These are phyloP conservation scores for Trametes coccinea DNA, from an alignment of 768 basidiomycete genomes.

Conservation along the genomic window DNA sequence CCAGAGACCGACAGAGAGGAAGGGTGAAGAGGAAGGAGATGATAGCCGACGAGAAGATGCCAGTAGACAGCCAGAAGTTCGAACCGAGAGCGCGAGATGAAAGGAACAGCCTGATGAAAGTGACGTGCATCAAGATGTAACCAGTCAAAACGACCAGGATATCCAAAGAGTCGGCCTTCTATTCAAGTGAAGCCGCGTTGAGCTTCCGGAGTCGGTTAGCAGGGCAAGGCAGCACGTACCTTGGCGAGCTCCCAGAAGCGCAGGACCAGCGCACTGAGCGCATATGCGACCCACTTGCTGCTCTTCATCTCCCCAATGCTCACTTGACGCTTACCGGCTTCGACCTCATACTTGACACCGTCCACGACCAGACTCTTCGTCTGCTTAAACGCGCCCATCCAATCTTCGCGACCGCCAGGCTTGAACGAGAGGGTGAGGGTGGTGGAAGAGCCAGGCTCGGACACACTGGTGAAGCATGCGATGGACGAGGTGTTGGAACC, in stretches of 20 bases:
- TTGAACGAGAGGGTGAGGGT: conserved; percentile 53
- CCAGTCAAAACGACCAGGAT: conserved; percentile 92
- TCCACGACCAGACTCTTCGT: conserved; percentile 32
- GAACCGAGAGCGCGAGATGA: conserved; percentile 84
- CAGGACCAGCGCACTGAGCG: conserved; percentile 67
- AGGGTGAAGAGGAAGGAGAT: conserved; percentile 86
- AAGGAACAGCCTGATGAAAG: conserved; percentile 88
- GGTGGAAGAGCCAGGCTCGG: conserved; percentile 34
- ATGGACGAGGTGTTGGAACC: conserved; percentile 27
- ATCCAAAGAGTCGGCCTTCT: conserved; percentile 95
- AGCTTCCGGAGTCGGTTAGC: no score
- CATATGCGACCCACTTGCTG: conserved; percentile 89
- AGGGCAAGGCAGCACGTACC: conserved; percentile 36
- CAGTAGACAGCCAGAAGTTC: conserved; percentile 70
- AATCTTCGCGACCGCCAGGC: conserved; percentile 52
- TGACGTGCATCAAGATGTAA: conserved; percentile 93
- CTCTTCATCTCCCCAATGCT: conserved; percentile 74
- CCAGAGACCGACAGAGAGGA: conserved; percentile 71
- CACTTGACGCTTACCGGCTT: conserved; percentile 45
- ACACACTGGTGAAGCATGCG: conserved; percentile 44
- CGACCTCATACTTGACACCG: conserved; percentile 51
- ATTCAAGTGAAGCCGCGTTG: conserved; percentile 3
- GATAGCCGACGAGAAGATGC: conserved; percentile 77
- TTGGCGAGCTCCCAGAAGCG: conserved; percentile 88
- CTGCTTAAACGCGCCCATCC: conserved; percentile 42